Percentiles rank a stretch among this genome's conserved stretches.
Evolutionary conservation across 225 moss, liverwort and hornwort genomes (phyloP).

Genomic region (Bryoerythrophyllum caledonicum): DNA sequence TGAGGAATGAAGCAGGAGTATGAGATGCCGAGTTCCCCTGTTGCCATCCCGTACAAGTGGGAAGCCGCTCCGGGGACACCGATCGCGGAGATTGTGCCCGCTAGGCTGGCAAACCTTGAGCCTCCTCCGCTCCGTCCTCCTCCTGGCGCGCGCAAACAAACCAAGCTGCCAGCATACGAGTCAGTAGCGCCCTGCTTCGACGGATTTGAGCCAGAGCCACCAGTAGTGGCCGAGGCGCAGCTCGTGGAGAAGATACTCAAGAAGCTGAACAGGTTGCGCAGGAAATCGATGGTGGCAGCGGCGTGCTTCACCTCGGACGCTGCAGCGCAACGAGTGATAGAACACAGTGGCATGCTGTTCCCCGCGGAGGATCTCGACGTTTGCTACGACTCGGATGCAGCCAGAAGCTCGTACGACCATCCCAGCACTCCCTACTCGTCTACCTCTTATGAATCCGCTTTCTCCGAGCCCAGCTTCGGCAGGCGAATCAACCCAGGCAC

Average conservation of each 20-base stretch:
- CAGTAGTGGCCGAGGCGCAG: constrained; percentile 16
- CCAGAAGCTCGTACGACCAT: constrained; percentile 35
- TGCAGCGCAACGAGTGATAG: constrained; percentile 31
- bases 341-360: constrained; percentile 36
- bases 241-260: constrained; percentile 39
- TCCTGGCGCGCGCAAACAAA: constrained; percentile 29
- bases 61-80: constrained; percentile 47
- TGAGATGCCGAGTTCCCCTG: constrained; percentile 9
- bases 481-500: constrained; percentile 3
- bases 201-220: constrained; percentile 36
- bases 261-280: constrained; percentile 44
- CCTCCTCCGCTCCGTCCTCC: constrained; percentile 45
- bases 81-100: constrained; percentile 21
- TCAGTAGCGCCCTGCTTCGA: too few relatives aligned
- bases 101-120: too few relatives aligned
- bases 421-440: constrained; percentile 42
- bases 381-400: constrained; percentile 36
- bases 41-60: constrained; percentile 47
- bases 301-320: constrained; percentile 48
- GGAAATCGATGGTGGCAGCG: constrained; percentile 44
- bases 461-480: constrained; percentile 38
- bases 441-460: constrained; percentile 46
- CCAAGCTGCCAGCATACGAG: neutral
- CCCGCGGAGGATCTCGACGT: constrained; percentile 29
- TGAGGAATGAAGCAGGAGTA: too few relatives aligned